phyloP scores from a whole-genome alignment of 805 yeast species.

The Kazachstania taianensis region DNA sequence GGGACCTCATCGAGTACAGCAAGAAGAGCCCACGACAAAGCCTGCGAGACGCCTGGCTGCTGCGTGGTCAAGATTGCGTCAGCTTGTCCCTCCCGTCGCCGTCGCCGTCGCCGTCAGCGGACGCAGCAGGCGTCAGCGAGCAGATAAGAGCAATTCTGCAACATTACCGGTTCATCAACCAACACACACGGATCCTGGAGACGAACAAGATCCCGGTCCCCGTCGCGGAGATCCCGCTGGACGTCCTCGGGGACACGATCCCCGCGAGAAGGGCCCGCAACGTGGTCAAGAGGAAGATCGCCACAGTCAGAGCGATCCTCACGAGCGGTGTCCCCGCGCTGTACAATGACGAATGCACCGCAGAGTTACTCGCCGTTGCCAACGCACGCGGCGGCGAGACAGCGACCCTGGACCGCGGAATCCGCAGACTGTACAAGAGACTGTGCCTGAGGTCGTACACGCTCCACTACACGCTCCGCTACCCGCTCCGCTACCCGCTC shows the following conservation, averaged over 20 bases:
- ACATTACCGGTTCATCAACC: not conserved
- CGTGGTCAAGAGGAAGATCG: conserved; percentile 1
- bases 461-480: no score
- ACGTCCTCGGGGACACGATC: conserved; percentile 3
- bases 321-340: conserved; percentile 2
- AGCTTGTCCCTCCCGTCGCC: not conserved
- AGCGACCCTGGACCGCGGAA: not conserved
- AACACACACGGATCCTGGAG: not conserved
- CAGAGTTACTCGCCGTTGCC: not conserved
- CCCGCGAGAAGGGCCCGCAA: conserved; percentile 3
- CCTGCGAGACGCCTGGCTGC: not conserved
- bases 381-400: not conserved
- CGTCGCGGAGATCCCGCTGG: conserved; percentile 5
- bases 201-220: conserved; percentile 2
- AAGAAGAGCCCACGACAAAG: not conserved
- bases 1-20: not conserved
- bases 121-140: not conserved
- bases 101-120: not conserved
- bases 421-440: not conserved
- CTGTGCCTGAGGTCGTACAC: not conserved
- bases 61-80: not conserved
- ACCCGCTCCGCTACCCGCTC: no score
- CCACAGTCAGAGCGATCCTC: not conserved
- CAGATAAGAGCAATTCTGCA: not conserved
- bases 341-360: not conserved